phyloP scores from a whole-genome alignment of 2,329 filamentous ascomycete species.

The Xylariaceae sp. region DNA sequence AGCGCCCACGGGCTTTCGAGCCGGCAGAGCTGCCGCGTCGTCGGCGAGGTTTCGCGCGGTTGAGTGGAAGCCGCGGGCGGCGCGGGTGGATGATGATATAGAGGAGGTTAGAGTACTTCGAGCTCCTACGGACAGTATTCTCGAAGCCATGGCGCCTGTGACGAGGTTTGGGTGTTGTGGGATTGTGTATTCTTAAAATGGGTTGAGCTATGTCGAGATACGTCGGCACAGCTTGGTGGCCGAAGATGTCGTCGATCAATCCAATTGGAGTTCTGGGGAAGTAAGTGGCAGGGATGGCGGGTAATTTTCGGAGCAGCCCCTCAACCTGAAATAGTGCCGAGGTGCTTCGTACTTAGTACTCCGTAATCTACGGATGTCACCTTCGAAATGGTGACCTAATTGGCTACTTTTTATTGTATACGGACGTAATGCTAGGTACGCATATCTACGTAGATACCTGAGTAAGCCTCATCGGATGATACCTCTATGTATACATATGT shows the following conservation, averaged over 20 bases:
- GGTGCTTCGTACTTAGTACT: too few relatives aligned
- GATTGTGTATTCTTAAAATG: too few relatives aligned
- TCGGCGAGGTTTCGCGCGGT: slow-evolving; percentile 47
- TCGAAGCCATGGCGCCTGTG: slow-evolving; percentile 48
- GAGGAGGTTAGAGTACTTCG: slow-evolving; percentile 40
- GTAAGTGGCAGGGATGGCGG: slow-evolving; percentile 4
- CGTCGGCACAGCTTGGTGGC: slow-evolving; percentile 9
- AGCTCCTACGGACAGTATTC: slow-evolving; percentile 45
- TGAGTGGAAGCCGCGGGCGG: slow-evolving; percentile 52
- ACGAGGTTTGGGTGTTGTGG: not conserved
- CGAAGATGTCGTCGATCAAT: slow-evolving; percentile 13
- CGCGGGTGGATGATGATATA: slow-evolving; percentile 20
- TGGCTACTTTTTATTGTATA: too few relatives aligned
- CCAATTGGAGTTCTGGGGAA: slow-evolving; percentile 7
- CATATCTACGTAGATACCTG: not conserved
- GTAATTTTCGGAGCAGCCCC: slow-evolving; percentile 12
- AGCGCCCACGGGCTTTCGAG: slow-evolving; percentile 61
- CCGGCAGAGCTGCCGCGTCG: slow-evolving; percentile 53
- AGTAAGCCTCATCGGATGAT: not conserved
- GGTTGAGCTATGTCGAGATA: slow-evolving; percentile 5
- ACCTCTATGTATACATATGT: too few relatives aligned
- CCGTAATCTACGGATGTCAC: too few relatives aligned
- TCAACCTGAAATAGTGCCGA: not conserved
- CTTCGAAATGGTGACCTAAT: too few relatives aligned
- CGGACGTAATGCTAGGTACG: too few relatives aligned